Evolutionary conservation across 1,284 basidiomycete species (phyloP), one percentile per base, ranked within the genome.

Genomic region (Ceratobasidium sp.): DNA sequence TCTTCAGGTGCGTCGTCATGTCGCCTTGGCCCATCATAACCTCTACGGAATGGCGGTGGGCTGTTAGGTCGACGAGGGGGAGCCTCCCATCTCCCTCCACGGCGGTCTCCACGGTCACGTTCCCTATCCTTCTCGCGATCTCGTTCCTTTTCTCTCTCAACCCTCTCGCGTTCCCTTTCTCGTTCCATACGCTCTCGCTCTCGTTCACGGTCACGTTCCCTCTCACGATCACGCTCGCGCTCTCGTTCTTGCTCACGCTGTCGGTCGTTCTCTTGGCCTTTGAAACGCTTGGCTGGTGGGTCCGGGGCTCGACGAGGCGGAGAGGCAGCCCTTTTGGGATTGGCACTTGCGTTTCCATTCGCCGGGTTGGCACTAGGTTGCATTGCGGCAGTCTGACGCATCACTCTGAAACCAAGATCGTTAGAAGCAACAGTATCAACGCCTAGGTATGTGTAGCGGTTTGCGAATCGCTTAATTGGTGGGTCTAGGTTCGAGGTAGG

Each of bases 381-480:
- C 76, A 79, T 68, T 57, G 82, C 19, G 22, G 56, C 44, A 22
- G 76, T 79, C 80, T 17, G 69, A 71, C 34, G 57, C 49, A 49
- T 52, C 70, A 52, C 57, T 65, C 56, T 56, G 68, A 94, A 90
- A 22, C 97, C 97, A 25, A 98, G 89, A 83, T 99, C 97, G 37
- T 92, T 90, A 15, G 90, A 88, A 0, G 96, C 95, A 77, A 98
- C 97, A 34, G 95, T 91, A 81, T 99, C 97, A 22, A 94, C 91
- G 51, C 91, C 91, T 52, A 92, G 87, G 83, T 97, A 97, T n/a
- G 91, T 92, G 83, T 95, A 93, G 46, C 95, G 89, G 81, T 96
- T 92, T 0, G 96, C 95, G 79, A 98, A 96, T 1, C 95, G 92
- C 82, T 97, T 95, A 82, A 97, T 94, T 0, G 94, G 91, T 0